Percentiles rank a stretch among this genome's conserved stretches.
Evolutionary conservation across 2,329 filamentous ascomycete species (phyloP).

Genomic region (Colletotrichum costaricense): DNA sequence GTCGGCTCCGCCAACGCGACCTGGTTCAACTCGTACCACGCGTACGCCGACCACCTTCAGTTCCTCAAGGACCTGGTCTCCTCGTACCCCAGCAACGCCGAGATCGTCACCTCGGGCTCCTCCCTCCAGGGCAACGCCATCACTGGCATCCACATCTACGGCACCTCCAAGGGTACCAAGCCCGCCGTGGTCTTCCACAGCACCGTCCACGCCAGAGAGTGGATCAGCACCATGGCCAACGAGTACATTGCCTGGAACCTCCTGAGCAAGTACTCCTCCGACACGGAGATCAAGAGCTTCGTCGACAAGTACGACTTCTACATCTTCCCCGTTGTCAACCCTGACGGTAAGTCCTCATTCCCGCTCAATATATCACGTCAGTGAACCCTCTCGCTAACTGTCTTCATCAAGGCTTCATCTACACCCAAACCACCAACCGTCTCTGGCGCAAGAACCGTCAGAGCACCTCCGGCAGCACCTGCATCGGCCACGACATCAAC

Average conservation of each 20-base stretch:
- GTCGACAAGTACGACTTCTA: conserved; percentile 70
- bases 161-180: conserved; percentile 49
- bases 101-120: conserved; percentile 54
- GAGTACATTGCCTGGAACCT: conserved; percentile 59
- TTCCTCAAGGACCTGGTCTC: conserved; percentile 52
- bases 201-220: conserved; percentile 64
- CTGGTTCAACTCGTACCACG: conserved; percentile 60
- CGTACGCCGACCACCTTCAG: conserved; percentile 54
- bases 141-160: conserved; percentile 64
- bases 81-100: conserved; percentile 50
- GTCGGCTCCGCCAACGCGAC: conserved; percentile 39
- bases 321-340: conserved; percentile 66
- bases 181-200: conserved; percentile 60
- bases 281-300: conserved; percentile 49
- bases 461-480: conserved; percentile 45
- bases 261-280: conserved; percentile 49
- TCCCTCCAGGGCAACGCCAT: conserved; percentile 60
- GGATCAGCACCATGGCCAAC: conserved; percentile 55
- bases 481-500: conserved; percentile 60
- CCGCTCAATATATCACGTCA: background rate
- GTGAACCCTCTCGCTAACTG: background rate
- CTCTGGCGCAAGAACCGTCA: conserved; percentile 66
- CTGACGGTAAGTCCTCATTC: conserved; percentile 52
- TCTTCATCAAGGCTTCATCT: conserved; percentile 56
- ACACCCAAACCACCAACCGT: conserved; percentile 61